Evolutionary conservation across 805 yeast genomes (phyloP).

Genomic region (Monosporozyma servazzii): DNA sequence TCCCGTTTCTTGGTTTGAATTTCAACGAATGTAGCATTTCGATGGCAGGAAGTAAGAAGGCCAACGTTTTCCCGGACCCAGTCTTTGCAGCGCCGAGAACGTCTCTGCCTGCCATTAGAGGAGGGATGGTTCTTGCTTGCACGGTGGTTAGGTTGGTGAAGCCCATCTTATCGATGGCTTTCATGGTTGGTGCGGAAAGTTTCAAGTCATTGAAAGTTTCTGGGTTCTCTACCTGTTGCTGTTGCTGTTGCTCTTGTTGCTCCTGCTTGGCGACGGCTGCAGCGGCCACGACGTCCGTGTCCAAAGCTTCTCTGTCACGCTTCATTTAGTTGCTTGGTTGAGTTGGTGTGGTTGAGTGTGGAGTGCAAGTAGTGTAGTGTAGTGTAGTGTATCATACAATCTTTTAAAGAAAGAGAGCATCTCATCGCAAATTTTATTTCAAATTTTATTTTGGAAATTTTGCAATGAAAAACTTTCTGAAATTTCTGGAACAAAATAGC

Average conservation of each 20-base stretch:
- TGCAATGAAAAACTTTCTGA: too few species aligned
- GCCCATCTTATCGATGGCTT: constrained; percentile 82
- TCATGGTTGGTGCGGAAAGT: constrained; percentile 71
- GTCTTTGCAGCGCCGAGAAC: constrained; percentile 99
- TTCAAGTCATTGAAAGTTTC: constrained; percentile 31
- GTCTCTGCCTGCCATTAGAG: constrained; percentile 90
- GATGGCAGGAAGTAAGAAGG: constrained; percentile 91
- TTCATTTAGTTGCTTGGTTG: constrained; percentile 2
- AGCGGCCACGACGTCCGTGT: not conserved
- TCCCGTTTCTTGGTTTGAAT: constrained; percentile 96
- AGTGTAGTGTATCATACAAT: too few species aligned
- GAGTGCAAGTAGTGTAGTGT: not conserved
- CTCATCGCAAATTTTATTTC: not conserved
- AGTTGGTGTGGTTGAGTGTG: not conserved
- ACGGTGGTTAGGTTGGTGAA: constrained; percentile 88
- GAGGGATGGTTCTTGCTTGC: constrained; percentile 93
- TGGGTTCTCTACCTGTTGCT: not conserved
- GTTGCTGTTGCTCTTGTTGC: not conserved
- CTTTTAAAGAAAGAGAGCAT: not conserved
- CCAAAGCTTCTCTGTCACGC: constrained; percentile 13
- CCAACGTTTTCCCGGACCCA: constrained; percentile 96
- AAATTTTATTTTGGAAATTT: too few species aligned
- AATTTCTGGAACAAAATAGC: too few species aligned
- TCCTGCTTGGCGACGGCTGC: not conserved
- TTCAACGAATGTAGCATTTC: constrained; percentile 82